Evolutionary conservation across 2,329 filamentous ascomycete genomes (phyloP), one percentile per base, ranked within the genome.

Genomic region (Ophiocordyceps unilateralis): DNA sequence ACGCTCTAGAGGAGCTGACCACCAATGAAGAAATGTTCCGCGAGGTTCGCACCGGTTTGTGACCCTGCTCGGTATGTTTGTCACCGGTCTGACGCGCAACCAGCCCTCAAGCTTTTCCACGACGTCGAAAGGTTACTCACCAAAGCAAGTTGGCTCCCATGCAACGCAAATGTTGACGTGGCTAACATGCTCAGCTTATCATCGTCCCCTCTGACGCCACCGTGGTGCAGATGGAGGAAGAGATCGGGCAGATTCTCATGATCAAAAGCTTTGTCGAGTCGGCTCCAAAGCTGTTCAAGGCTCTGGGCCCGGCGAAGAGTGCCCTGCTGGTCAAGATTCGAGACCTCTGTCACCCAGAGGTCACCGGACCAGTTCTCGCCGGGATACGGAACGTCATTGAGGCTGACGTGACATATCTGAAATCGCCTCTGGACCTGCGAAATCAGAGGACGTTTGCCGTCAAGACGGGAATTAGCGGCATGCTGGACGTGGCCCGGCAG

Each of bases 391-490:
- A 68, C 14, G 75, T 75, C 0, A 79, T 98, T 50, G 91, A 96
- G 48, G 73, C 83, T 9, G 83, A 94, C 55, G 83, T 87, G 0
- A 74, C 70, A 0, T 93, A 83, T 50, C 81, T 84, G 45, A 83
- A 72, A 40, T 76, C 80, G 20, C 81, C 91, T 0, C 68, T 96
- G 5, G 89, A 95, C 47, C 67, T 94, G 44, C 75, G 88, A 14
- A 93, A 95, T 47, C 89, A 96, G 56, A 72, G 89, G 48, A 84
- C 82, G 1, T 95, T 93, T 62, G 89, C 89, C 20, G 81, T 96
- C 26, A 91, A 82, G 64, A 76, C 85, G 39, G 84, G 85, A 1
- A 77, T 91, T 37, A 87, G 85, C 51, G 84, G 84, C 2, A 72
- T 95, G 44, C 73, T 96, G 4, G 89, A 95, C 60, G 83, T 95